These are phyloP conservation scores for Moesziomyces sp. DNA, from an alignment of 1,284 basidiomycete genomes.

Conservation along the genomic window DNA sequence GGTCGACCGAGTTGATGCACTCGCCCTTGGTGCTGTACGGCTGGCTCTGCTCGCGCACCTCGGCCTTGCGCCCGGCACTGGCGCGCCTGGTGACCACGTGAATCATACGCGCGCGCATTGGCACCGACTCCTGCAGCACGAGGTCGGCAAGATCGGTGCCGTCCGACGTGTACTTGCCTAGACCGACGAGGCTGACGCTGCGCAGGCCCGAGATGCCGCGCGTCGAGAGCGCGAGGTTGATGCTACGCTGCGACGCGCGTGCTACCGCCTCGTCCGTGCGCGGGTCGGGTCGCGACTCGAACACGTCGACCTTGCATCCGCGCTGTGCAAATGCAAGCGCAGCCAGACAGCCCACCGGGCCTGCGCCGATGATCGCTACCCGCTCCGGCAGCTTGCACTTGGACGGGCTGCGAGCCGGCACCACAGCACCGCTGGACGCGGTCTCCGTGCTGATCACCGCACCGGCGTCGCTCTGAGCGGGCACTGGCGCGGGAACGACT, in stretches of 20 bases:
- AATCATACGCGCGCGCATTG: conserved; percentile 96
- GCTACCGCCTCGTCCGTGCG: conserved; percentile 48
- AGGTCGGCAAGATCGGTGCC: conserved; percentile 74
- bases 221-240: conserved; percentile 95
- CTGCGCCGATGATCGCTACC: conserved; percentile 78
- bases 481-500: not conserved
- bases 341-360: conserved; percentile 92
- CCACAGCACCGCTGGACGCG: not conserved
- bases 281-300: conserved; percentile 80
- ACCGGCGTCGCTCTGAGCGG: not conserved
- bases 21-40: conserved; percentile 86
- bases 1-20: conserved; percentile 93
- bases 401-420: conserved; percentile 8
- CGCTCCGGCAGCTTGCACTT: conserved; percentile 34
- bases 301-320: conserved; percentile 90
- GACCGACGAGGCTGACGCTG: conserved; percentile 71
- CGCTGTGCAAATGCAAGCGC: conserved; percentile 85
- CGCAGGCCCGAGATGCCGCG: conserved; percentile 88
- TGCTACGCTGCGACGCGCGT: conserved; percentile 74
- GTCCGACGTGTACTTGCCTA: conserved; percentile 15
- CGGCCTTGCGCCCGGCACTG: conserved; percentile 20
- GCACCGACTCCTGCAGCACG: conserved; percentile 83
- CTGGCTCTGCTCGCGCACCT: conserved; percentile 70
- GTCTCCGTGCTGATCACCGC: not conserved
- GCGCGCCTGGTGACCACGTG: conserved; percentile 72